Conservation (phyloP, 441 rosid genomes). For the Geranium incanum region DNA sequence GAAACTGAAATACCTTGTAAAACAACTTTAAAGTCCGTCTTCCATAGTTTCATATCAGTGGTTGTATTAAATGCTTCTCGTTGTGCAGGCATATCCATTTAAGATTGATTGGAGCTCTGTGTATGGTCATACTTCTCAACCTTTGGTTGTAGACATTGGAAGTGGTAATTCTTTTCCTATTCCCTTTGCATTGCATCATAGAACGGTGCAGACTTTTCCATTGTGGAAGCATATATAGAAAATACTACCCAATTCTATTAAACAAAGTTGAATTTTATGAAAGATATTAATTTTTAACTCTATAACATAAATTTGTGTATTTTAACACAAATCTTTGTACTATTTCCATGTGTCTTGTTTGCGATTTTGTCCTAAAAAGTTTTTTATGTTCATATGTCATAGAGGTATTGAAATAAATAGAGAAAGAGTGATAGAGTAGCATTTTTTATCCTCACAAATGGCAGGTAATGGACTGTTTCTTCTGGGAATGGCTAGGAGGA, state of each 20-base stretch:
- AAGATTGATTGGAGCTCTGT: constrained; percentile 47
- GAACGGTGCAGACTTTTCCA: not conserved
- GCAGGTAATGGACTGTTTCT: constrained; percentile 61
- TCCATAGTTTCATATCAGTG: constrained; percentile 2
- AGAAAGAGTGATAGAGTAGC: not conserved
- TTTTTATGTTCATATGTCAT: not conserved
- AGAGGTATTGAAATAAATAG: too few species aligned
- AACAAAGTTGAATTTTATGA: not conserved
- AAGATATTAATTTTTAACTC: not conserved
- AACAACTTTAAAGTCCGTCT: constrained; percentile 2
- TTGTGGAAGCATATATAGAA: not conserved
- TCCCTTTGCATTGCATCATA: not conserved
- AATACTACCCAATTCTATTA: not conserved
- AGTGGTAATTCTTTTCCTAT: constrained; percentile 36
- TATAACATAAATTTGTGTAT: not conserved
- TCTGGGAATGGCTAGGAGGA: constrained; percentile 51
- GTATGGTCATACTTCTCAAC: constrained; percentile 37
- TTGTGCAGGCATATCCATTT: constrained; percentile 57
- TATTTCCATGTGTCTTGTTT: not conserved
- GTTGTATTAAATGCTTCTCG: constrained; percentile 13
- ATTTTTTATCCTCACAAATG: constrained; percentile 11
- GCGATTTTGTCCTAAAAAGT: not conserved
- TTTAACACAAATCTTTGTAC: constrained; percentile 7
- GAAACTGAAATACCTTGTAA: not conserved
- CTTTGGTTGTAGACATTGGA: constrained; percentile 67